These are phyloP conservation scores for Salix udensis DNA, from an alignment of 345 rosid species.

Conservation along the genomic window DNA sequence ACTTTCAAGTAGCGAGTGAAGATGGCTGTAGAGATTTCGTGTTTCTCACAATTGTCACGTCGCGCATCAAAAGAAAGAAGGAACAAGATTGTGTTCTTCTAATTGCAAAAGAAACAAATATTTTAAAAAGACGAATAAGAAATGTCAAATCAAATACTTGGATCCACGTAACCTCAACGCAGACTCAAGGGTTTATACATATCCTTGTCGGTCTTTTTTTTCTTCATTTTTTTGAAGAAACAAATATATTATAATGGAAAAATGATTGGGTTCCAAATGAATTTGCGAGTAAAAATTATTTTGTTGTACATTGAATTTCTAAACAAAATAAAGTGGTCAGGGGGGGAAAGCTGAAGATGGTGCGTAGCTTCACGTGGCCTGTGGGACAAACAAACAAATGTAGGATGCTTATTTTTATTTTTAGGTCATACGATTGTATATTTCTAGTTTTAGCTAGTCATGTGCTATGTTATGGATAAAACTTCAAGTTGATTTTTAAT, in stretches of 20 bases:
- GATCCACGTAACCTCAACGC: constrained; percentile 37
- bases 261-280: background rate
- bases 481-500: no score
- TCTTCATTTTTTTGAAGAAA: no score
- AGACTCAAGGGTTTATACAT: constrained; percentile 24
- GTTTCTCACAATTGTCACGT: constrained; percentile 1
- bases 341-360: background rate
- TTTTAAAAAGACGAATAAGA: constrained; percentile 23
- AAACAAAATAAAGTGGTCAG: background rate
- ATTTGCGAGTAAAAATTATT: no score
- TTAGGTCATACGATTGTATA: no score
- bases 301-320: no score
- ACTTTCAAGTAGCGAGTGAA: background rate
- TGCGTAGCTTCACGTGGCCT: no score
- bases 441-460: no score
- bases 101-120: background rate
- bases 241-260: background rate
- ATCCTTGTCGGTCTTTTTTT: background rate
- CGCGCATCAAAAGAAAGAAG: background rate
- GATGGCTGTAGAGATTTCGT: background rate
- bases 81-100: background rate
- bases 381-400: no score
- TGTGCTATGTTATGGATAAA: no score
- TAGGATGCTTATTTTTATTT: no score
- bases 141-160: constrained; percentile 31